phyloP scores from a whole-genome alignment of 176 grass and related monocot species.

The Bothriochloa decipiens region DNA sequence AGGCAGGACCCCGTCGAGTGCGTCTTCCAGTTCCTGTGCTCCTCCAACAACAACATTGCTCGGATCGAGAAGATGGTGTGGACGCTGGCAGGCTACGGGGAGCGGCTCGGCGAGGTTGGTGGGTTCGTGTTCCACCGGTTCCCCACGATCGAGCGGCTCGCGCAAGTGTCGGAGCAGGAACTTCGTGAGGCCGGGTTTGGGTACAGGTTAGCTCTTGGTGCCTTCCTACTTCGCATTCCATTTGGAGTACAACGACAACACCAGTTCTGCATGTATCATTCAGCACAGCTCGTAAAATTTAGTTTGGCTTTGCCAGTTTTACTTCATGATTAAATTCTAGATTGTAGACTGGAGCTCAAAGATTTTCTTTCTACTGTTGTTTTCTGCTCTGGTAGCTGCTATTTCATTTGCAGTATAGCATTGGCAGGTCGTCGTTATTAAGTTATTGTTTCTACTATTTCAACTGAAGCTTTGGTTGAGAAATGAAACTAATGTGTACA shows the following conservation, averaged over 20 bases:
- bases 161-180: conserved; percentile 70
- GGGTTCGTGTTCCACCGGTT: conserved; percentile 82
- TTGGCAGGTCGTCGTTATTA: neutral
- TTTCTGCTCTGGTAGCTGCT: neutral
- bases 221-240: neutral
- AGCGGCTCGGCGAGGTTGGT: conserved; percentile 67
- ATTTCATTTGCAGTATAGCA: neutral
- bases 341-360: neutral
- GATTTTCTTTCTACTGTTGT: conserved; percentile 6
- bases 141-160: conserved; percentile 68
- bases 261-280: neutral
- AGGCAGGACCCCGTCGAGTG: conserved; percentile 92
- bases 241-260: neutral
- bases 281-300: neutral
- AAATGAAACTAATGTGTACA: neutral
- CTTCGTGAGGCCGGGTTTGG: conserved; percentile 90
- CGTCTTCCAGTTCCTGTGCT: conserved; percentile 94
- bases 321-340: neutral
- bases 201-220: conserved; percentile 69
- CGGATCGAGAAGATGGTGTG: conserved; percentile 98
- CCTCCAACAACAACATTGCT: conserved; percentile 95
- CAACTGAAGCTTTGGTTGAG: neutral
- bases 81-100: conserved; percentile 65
- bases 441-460: neutral
- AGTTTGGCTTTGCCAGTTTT: neutral